phyloP scores from a whole-genome alignment of 371 early-diverging fungal species.

The Choanephora cucurbitarum region DNA sequence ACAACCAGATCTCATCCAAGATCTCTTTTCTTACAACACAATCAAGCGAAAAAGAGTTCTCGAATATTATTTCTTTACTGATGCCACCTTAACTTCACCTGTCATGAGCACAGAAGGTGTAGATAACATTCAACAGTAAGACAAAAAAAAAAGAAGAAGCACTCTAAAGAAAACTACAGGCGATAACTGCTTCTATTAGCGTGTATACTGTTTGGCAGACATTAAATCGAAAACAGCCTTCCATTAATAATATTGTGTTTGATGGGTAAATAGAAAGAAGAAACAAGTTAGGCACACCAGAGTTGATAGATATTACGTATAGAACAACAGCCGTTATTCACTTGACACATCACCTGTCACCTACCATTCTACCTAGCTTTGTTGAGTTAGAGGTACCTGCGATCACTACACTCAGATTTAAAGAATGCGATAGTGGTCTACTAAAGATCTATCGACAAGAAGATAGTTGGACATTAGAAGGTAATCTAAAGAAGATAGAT shows the following conservation, averaged over 20 bases:
- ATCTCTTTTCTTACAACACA: conserved; percentile 42
- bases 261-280: conserved; percentile 41
- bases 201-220: conserved; percentile 63
- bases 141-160: conserved; percentile 1
- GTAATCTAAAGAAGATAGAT: not conserved
- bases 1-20: conserved; percentile 37
- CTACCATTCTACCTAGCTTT: conserved; percentile 50
- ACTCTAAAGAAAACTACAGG: not conserved
- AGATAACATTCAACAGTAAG: conserved; percentile 50
- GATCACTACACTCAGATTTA: conserved; percentile 53
- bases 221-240: conserved; percentile 56
- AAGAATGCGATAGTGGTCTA: conserved; percentile 42
- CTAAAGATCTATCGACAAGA: conserved; percentile 58
- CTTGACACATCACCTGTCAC: conserved; percentile 53
- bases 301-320: too few species aligned
- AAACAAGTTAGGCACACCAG: too few species aligned
- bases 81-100: conserved; percentile 45
- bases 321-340: conserved; percentile 59
- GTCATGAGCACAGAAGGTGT: conserved; percentile 54
- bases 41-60: conserved; percentile 34
- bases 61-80: conserved; percentile 38
- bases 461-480: conserved; percentile 64
- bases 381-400: conserved; percentile 52
- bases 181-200: conserved; percentile 20
- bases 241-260: conserved; percentile 55